Evolutionary conservation across 495 filamentous ascomycete species (phyloP).

Genomic region (Aspergillus sparsus): DNA sequence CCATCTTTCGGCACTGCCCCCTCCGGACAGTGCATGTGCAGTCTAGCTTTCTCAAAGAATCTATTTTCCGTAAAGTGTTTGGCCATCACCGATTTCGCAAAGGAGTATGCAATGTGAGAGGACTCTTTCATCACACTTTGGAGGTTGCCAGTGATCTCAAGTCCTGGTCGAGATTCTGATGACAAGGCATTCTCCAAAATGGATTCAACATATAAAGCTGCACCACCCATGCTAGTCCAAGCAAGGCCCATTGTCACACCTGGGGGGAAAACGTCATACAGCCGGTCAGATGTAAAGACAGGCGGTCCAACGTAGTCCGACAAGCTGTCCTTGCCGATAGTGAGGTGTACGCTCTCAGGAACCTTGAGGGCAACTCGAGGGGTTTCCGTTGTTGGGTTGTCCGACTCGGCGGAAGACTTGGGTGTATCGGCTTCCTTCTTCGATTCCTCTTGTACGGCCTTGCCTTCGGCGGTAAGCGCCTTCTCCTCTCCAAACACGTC

Average conservation of each 20-base stretch:
- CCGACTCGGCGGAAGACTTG: conserved; percentile 61
- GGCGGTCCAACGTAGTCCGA: conserved; percentile 98
- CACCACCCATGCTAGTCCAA: conserved; percentile 97
- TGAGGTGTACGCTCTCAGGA: conserved; percentile 82
- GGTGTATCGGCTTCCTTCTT: conserved; percentile 56
- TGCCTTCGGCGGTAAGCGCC: conserved; percentile 85
- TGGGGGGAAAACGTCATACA: conserved; percentile 93
- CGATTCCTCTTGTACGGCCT: conserved; percentile 72
- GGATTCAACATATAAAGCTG: conserved; percentile 95
- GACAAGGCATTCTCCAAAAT: conserved; percentile 83
- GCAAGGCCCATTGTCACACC: conserved; percentile 99
- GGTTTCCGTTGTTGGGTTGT: conserved; percentile 68
- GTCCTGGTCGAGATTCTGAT: conserved; percentile 67
- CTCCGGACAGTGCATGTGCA: conserved; percentile 97
- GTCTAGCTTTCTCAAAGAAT: conserved; percentile 94
- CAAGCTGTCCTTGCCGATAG: conserved; percentile 84
- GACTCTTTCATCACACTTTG: conserved; percentile 99
- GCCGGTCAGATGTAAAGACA: conserved; percentile 89
- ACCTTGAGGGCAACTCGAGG: conserved; percentile 82
- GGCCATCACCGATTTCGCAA: conserved; percentile 86
- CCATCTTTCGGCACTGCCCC: conserved; percentile 96
- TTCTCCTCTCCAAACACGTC: conserved; percentile 77
- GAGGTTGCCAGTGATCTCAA: conserved; percentile 92
- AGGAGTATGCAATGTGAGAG: conserved; percentile 90
- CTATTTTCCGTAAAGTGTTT: conserved; percentile 80